These are phyloP conservation scores for Aspergillus awamori DNA, from an alignment of 2,329 filamentous ascomycete species.

Conservation along the genomic window DNA sequence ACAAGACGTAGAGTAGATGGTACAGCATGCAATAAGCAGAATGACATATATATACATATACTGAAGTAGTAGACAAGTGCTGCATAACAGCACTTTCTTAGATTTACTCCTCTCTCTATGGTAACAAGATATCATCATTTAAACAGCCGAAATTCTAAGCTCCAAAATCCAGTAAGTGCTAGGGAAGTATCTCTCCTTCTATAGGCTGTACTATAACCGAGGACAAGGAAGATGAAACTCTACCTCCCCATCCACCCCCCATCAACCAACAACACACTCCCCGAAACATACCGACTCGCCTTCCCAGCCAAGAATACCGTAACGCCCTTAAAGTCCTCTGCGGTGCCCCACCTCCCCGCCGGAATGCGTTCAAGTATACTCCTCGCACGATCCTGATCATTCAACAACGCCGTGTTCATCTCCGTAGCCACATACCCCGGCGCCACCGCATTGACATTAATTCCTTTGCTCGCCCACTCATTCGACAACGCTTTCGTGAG, in stretches of 20 bases:
- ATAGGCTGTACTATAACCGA: no score
- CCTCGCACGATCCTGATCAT: constrained; percentile 67
- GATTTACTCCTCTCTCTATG: no score
- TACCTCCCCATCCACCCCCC: constrained; percentile 92
- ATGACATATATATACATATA: no score
- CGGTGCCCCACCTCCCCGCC: constrained; percentile 77
- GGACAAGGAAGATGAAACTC: no score
- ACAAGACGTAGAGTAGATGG: no score
- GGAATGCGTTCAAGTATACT: constrained; percentile 82
- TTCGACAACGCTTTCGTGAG: constrained; percentile 83
- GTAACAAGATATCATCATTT: no score
- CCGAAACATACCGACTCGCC: constrained; percentile 79
- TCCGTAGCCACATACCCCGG: constrained; percentile 79
- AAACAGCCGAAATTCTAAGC: no score
- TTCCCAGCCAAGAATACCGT: constrained; percentile 75
- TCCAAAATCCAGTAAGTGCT: no score
- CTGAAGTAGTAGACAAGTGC: no score
- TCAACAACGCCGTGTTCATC: constrained; percentile 84
- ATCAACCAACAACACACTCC: constrained; percentile 81
- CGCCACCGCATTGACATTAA: constrained; percentile 65
- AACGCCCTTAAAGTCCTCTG: constrained; percentile 86
- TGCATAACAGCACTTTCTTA: no score
- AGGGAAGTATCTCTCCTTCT: no score
- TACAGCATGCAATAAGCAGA: no score
- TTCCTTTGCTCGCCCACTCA: constrained; percentile 78